Evolutionary conservation across 2,329 filamentous ascomycete genomes (phyloP).

Genomic region (Ceratocystiopsis brevicomis): DNA sequence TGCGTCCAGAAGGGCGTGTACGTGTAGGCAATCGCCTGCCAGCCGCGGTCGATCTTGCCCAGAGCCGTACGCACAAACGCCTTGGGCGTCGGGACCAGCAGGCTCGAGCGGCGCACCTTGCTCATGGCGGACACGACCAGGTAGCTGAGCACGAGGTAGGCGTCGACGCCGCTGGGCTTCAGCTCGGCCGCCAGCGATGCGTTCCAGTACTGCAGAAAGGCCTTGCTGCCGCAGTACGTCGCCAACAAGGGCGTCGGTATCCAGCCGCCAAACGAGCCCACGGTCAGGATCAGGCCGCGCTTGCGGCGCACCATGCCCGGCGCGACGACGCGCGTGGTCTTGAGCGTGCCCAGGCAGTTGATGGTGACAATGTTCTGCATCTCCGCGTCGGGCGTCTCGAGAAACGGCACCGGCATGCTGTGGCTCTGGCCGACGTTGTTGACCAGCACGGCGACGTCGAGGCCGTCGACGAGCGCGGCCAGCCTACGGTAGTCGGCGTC

Average conservation of each 20-base stretch:
- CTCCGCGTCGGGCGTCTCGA: slow-evolving; percentile 59
- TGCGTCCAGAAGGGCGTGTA: slow-evolving; percentile 92
- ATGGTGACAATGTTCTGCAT: slow-evolving; percentile 82
- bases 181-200: slow-evolving; percentile 70
- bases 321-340: slow-evolving; percentile 67
- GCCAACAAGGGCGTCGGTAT: slow-evolving; percentile 81
- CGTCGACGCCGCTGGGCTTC: slow-evolving; percentile 59
- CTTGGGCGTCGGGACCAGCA: slow-evolving; percentile 63
- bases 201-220: slow-evolving; percentile 94
- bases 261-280: slow-evolving; percentile 92
- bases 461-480: slow-evolving; percentile 43
- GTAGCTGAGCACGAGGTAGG: slow-evolving; percentile 84
- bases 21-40: slow-evolving; percentile 61
- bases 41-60: slow-evolving; percentile 66
- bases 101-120: slow-evolving; percentile 67
- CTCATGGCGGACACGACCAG: slow-evolving; percentile 93
- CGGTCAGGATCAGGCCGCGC: slow-evolving; percentile 79
- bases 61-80: slow-evolving; percentile 65
- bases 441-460: slow-evolving; percentile 74
- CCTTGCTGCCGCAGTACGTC: slow-evolving; percentile 94
- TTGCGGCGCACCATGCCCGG: slow-evolving; percentile 72
- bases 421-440: slow-evolving; percentile 93
- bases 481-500: slow-evolving; percentile 65
- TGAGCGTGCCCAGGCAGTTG: slow-evolving; percentile 82
- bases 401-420: slow-evolving; percentile 77